phyloP scores from a whole-genome alignment of 345 rosid genomes.

The Brassica cretica region DNA sequence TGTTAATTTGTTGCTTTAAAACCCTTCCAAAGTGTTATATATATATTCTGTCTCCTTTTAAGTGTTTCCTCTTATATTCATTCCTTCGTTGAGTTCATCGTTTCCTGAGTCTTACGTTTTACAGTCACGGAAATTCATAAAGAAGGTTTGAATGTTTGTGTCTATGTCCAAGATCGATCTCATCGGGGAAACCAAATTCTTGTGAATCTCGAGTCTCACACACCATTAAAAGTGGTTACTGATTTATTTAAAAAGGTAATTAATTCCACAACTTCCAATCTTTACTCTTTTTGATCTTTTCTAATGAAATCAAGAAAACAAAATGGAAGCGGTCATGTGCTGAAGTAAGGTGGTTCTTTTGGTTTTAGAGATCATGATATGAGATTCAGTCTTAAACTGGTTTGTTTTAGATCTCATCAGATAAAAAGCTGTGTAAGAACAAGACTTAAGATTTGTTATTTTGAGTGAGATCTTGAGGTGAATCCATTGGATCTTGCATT shows the following conservation, averaged over 20 bases:
- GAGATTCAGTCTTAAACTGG: slow-evolving; percentile 19
- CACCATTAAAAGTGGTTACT: neutral
- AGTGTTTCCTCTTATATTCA: neutral
- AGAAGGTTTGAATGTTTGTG: neutral
- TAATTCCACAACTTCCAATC: neutral
- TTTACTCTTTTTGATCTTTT: neutral
- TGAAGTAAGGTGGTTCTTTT: too few species aligned
- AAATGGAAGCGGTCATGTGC: slow-evolving; percentile 3
- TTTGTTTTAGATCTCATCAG: slow-evolving; percentile 25
- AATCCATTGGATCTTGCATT: slow-evolving; percentile 27
- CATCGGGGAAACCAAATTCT: neutral
- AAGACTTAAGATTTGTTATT: slow-evolving; percentile 3
- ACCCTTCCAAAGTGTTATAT: neutral
- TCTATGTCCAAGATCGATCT: slow-evolving; percentile 27
- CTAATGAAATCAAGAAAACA: neutral
- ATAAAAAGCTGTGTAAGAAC: neutral
- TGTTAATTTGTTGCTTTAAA: slow-evolving; percentile 14
- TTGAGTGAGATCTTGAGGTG: slow-evolving; percentile 6
- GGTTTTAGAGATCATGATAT: neutral
- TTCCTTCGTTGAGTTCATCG: neutral
- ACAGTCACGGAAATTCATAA: slow-evolving; percentile 6
- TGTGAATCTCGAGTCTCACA: slow-evolving; percentile 24
- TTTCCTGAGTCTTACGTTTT: slow-evolving; percentile 4
- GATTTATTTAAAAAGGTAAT: slow-evolving; percentile 16
- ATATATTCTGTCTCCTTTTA: neutral